Conservation (phyloP, 2,329 filamentous ascomycete species). For the Elsinoe ampelina region DNA sequence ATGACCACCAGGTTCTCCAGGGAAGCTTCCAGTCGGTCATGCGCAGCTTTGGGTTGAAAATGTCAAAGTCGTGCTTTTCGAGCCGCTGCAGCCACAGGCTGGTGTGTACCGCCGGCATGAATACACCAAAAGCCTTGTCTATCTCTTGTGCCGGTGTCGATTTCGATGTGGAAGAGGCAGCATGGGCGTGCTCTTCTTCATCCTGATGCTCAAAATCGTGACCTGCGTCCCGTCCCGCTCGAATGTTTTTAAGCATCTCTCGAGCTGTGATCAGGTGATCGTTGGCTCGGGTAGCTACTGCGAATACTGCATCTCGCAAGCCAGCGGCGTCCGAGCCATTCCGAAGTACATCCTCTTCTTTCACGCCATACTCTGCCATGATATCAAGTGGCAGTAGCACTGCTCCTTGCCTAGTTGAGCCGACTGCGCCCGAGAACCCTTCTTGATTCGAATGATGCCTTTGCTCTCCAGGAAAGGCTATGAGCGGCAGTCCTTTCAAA, state of each 20-base stretch:
- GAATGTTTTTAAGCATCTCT: constrained; percentile 78
- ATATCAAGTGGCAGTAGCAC: constrained; percentile 80
- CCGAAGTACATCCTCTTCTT: constrained; percentile 83
- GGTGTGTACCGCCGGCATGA: constrained; percentile 72
- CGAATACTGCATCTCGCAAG: constrained; percentile 80
- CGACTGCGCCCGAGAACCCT: constrained; percentile 30
- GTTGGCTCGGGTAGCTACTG: constrained; percentile 84
- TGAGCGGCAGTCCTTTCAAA: constrained; percentile 74
- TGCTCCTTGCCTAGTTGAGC: constrained; percentile 46
- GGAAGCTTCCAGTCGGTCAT: constrained; percentile 74
- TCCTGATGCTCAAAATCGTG: constrained; percentile 84
- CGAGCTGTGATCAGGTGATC: constrained; percentile 91
- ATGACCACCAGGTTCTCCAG: constrained; percentile 62
- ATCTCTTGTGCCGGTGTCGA: constrained; percentile 43
- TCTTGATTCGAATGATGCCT: constrained; percentile 46
- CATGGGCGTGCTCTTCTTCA: constrained; percentile 58
- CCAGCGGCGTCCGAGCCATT: constrained; percentile 69
- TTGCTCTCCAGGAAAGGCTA: constrained; percentile 66
- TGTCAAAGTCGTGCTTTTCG: constrained; percentile 74
- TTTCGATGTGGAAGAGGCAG: constrained; percentile 15
- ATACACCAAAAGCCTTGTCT: constrained; percentile 63
- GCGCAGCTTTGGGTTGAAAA: constrained; percentile 57
- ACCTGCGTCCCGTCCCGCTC: constrained; percentile 61
- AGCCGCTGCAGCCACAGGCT: constrained; percentile 68
- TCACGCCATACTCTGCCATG: constrained; percentile 71